Evolutionary conservation across 345 rosid species (phyloP).

Genomic region (Salix purpurea): DNA sequence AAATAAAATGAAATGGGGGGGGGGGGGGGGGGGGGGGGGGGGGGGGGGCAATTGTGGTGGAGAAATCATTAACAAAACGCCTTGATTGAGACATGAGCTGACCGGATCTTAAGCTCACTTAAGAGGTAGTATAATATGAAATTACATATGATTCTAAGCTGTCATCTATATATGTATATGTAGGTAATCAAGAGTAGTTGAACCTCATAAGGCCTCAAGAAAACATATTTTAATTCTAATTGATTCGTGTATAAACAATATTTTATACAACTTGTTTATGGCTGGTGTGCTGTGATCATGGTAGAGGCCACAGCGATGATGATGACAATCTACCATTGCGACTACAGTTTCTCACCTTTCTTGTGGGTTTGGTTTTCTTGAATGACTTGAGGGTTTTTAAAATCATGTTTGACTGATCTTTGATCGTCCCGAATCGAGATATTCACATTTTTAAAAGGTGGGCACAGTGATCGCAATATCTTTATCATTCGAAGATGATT

Average conservation of each 20-base stretch:
- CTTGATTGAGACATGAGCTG: constrained; percentile 23
- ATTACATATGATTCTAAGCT: constrained; percentile 12
- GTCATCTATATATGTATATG: constrained; percentile 4
- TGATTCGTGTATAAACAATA: background rate
- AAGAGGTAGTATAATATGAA: background rate
- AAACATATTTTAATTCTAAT: constrained; percentile 9
- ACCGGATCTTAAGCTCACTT: constrained; percentile 7
- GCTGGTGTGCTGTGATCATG: background rate
- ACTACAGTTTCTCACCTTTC: background rate
- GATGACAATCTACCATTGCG: constrained; percentile 19
- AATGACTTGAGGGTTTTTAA: background rate
- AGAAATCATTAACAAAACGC: background rate
- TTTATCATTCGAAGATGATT: background rate
- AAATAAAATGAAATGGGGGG: too few relatives aligned
- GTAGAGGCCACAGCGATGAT: constrained; percentile 13
- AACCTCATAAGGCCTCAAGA: constrained; percentile 18
- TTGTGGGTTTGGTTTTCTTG: background rate
- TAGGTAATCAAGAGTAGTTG: constrained; percentile 17
- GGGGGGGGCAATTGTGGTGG: constrained; percentile 7
- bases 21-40: too few relatives aligned
- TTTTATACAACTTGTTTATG: constrained; percentile 4
- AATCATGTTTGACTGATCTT: background rate
- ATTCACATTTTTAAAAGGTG: background rate
- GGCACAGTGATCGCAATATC: background rate
- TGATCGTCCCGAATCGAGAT: background rate